Conservation (phyloP, 2,329 filamentous ascomycete species). For the Arthrobotrys entomopaga region DNA sequence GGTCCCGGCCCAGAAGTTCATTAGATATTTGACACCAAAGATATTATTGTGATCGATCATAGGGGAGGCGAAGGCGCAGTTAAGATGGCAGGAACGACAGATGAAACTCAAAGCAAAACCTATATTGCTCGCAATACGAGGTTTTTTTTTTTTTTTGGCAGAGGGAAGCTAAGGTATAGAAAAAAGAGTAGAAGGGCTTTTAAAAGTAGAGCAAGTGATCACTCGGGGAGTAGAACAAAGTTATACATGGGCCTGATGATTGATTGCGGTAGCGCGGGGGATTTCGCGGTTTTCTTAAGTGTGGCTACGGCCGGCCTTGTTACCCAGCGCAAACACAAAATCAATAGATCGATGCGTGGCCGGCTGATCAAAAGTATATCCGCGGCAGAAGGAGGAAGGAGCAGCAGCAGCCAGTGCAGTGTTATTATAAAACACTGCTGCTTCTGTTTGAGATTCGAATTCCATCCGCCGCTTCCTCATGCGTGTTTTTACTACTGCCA, state of each 20-base stretch:
- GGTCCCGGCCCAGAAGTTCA: conserved; percentile 55
- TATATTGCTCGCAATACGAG: not conserved
- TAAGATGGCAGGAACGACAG: not conserved
- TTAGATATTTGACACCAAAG: conserved; percentile 40
- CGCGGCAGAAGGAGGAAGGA: conserved; percentile 15
- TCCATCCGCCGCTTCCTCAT: conserved; percentile 10
- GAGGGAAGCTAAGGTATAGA: no score
- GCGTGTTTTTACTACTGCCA: conserved; percentile 16
- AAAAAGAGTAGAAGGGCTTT: not conserved
- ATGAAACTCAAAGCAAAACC: no score
- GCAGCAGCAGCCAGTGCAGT: not conserved
- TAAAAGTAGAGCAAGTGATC: not conserved
- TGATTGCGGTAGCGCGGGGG: conserved; percentile 1
- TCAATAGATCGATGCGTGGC: conserved; percentile 7
- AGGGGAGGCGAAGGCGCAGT: conserved; percentile 38
- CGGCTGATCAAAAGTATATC: conserved; percentile 29
- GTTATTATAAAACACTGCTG: not conserved
- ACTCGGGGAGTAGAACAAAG: conserved; percentile 22
- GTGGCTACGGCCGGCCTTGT: not conserved
- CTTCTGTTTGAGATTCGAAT: conserved; percentile 4
- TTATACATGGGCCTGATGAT: conserved; percentile 4
- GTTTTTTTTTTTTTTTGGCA: no score
- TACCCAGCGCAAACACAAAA: conserved; percentile 37
- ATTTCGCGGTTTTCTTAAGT: not conserved
- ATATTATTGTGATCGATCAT: conserved; percentile 43